phyloP scores from a whole-genome alignment of 2,329 filamentous ascomycete species.

The Thielaviopsis musarum region DNA sequence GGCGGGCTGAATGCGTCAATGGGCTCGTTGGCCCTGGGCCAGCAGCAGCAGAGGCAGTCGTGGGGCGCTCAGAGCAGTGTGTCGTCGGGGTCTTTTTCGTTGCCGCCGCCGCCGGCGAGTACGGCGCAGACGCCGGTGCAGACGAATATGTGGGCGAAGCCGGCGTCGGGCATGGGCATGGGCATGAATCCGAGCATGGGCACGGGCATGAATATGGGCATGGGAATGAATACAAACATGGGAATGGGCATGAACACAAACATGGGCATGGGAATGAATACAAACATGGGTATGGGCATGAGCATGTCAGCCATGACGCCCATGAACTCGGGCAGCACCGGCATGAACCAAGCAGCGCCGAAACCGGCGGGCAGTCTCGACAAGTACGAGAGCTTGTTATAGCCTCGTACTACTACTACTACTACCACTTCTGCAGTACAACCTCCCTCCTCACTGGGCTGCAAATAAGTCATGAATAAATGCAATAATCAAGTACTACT shows the following conservation, averaged over 20 bases:
- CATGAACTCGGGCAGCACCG: conserved; percentile 5
- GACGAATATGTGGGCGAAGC: background rate
- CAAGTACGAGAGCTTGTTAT: conserved; percentile 52
- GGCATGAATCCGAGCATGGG: conserved; percentile 11
- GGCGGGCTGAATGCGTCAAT: conserved; percentile 27
- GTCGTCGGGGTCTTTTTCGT: conserved; percentile 34
- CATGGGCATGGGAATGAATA: no score
- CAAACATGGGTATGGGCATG: conserved; percentile 12
- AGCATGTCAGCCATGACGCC: conserved; percentile 11
- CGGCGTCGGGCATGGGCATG: background rate
- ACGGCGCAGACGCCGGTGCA: conserved; percentile 23
- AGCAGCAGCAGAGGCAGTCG: conserved; percentile 17
- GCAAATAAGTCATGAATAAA: no score
- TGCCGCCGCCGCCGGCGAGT: conserved; percentile 35
- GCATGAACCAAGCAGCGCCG: conserved; percentile 13
- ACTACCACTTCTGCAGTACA: no score
- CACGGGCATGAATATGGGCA: no score
- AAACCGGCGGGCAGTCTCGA: conserved; percentile 39
- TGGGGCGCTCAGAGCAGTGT: conserved; percentile 17
- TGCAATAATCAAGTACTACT: no score
- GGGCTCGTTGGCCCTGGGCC: conserved; percentile 31
- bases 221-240: no score
- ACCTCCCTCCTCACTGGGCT: no score
- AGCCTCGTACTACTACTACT: no score
- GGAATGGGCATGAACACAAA: no score